Evolutionary conservation across 208 protist genomes (phyloP).

Genomic region (Wallacemonas sp.): DNA sequence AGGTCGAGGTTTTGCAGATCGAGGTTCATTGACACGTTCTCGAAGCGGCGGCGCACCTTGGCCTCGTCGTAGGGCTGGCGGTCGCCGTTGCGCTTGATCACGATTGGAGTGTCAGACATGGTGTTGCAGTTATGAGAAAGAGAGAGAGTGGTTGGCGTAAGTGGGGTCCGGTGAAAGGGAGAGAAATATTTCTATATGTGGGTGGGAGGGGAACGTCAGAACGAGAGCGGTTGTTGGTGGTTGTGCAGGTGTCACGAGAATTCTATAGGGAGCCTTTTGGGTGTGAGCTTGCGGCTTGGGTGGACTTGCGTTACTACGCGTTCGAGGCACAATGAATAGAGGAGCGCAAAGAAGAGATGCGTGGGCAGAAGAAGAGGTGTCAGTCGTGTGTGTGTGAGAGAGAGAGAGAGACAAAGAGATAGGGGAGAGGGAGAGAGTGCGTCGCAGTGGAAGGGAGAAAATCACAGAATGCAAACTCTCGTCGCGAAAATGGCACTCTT

Average conservation of each 20-base stretch:
- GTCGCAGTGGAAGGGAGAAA: too few relatives aligned
- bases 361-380: not conserved
- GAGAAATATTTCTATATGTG: too few relatives aligned
- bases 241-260: too few relatives aligned
- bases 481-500: too few relatives aligned
- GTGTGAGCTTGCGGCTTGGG: too few relatives aligned
- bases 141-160: not conserved
- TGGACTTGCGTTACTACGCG: conserved; percentile 9
- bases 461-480: too few relatives aligned
- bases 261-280: too few relatives aligned
- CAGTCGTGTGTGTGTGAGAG: too few relatives aligned
- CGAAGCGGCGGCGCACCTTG: conserved; percentile 62
- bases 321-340: conserved; percentile 21
- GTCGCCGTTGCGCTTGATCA: conserved; percentile 75
- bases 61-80: conserved; percentile 49
- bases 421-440: too few relatives aligned
- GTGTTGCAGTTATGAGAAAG: not conserved
- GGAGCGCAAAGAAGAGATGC: conserved; percentile 13
- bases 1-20: conserved; percentile 67
- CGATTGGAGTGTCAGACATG: conserved; percentile 27
- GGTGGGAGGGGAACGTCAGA: not conserved
- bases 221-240: not conserved
- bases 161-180: not conserved
- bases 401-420: too few relatives aligned
- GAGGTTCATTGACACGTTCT: conserved; percentile 45